A percentile compares a stretch with the other conserved stretches of the same genome.
phyloP scores from a whole-genome alignment of 208 protist species.

The Leishmania gerbilli region DNA sequence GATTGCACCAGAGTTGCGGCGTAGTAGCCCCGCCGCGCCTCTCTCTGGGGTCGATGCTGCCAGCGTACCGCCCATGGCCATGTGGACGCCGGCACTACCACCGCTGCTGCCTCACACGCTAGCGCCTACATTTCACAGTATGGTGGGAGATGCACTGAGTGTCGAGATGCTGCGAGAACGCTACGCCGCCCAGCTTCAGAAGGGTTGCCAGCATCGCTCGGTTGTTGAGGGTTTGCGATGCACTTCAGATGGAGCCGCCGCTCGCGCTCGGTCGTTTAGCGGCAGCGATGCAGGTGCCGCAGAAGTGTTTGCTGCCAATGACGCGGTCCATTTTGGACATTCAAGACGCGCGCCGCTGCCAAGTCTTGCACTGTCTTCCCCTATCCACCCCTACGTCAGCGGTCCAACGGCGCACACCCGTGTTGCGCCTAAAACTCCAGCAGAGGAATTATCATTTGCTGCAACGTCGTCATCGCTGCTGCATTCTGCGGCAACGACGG shows the following conservation, averaged over 20 bases:
- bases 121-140: slow-evolving; percentile 7
- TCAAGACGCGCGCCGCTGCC: not conserved
- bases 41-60: not conserved
- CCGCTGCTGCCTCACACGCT: not conserved
- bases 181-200: slow-evolving; percentile 3
- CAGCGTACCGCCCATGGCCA: not conserved
- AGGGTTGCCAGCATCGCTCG: not conserved
- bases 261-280: not conserved
- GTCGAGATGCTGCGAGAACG: slow-evolving; percentile 7
- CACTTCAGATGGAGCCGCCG: not conserved
- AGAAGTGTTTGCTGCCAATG: not conserved
- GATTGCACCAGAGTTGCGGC: not conserved
- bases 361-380: not conserved
- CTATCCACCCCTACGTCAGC: slow-evolving; percentile 2
- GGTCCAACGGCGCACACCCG: no score
- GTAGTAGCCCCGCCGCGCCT: not conserved
- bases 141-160: slow-evolving; percentile 4
- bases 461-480: slow-evolving; percentile 7
- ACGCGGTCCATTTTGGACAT: not conserved
- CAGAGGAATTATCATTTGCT: not conserved
- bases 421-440: no score
- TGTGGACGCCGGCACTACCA: not conserved
- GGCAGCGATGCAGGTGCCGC: not conserved
- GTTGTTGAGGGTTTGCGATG: not conserved
- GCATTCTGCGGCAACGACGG: slow-evolving; percentile 2